These are phyloP conservation scores for Dillenia turbinata DNA, from an alignment of 164 flowering plant genomes.

Conservation along the genomic window DNA sequence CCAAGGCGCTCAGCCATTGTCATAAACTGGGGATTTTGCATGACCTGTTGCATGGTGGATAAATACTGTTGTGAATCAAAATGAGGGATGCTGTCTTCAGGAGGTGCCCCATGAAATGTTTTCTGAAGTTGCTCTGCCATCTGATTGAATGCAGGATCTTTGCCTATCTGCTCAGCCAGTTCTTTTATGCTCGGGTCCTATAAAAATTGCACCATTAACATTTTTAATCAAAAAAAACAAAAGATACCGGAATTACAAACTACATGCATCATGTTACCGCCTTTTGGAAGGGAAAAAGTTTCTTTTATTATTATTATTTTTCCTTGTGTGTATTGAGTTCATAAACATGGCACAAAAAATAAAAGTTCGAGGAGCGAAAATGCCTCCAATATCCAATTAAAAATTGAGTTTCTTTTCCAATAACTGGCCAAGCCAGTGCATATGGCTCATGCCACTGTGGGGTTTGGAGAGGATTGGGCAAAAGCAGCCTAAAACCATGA, in stretches of 20 bases:
- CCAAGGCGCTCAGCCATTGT: slow-evolving; percentile 98
- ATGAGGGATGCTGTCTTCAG: slow-evolving; percentile 54
- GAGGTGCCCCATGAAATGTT: slow-evolving; percentile 54
- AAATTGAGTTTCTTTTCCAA: too few relatives aligned
- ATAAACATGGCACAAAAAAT: neutral
- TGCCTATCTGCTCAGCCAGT: slow-evolving; percentile 85
- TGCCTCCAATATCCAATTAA: neutral
- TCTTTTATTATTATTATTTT: too few relatives aligned
- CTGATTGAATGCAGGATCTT: slow-evolving; percentile 87
- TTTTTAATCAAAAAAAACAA: neutral
- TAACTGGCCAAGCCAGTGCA: too few relatives aligned
- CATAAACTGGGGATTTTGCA: slow-evolving; percentile 96
- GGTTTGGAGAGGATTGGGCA: too few relatives aligned
- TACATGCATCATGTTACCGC: neutral
- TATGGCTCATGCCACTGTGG: too few relatives aligned
- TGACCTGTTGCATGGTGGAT: slow-evolving; percentile 90
- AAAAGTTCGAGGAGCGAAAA: neutral
- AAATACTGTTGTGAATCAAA: slow-evolving; percentile 73
- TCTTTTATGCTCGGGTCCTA: slow-evolving; percentile 93
- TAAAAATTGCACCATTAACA: neutral
- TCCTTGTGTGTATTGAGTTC: neutral
- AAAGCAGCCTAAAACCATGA: too few relatives aligned
- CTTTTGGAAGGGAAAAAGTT: too few relatives aligned
- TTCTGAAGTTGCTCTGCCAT: slow-evolving; percentile 95
- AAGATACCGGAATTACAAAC: neutral